Evolutionary conservation across 1,139 yeast species (phyloP).

Genomic region (Debaryomyces udenii): DNA sequence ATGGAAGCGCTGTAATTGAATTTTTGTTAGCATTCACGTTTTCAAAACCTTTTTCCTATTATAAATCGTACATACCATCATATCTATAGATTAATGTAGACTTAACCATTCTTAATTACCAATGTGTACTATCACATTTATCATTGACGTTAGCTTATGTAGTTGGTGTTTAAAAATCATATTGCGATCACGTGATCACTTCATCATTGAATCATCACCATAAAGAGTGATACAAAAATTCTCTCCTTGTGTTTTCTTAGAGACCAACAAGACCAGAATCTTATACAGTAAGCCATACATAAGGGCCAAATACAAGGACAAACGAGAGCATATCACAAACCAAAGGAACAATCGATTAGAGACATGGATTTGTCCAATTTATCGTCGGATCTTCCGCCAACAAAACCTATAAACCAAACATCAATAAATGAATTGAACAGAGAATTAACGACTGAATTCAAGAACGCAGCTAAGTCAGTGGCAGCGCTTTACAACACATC

Average conservation of each 20-base stretch:
- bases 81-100: slow-evolving; percentile 73
- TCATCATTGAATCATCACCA: slow-evolving; percentile 1
- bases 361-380: slow-evolving; percentile 61
- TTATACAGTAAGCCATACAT: not conserved
- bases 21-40: slow-evolving; percentile 18
- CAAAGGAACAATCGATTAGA: not conserved
- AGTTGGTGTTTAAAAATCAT: slow-evolving; percentile 1
- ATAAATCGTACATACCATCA: slow-evolving; percentile 59
- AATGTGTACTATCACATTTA: not conserved
- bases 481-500: slow-evolving; percentile 44
- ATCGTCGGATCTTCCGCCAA: slow-evolving; percentile 52
- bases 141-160: not conserved
- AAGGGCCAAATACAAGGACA: too few relatives aligned
- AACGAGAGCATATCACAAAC: too few relatives aligned
- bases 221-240: slow-evolving; percentile 4
- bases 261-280: too few relatives aligned
- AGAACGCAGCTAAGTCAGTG: slow-evolving; percentile 49
- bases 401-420: slow-evolving; percentile 47
- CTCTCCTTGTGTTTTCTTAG: slow-evolving; percentile 7
- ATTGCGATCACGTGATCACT: slow-evolving; percentile 2
- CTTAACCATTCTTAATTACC: slow-evolving; percentile 52
- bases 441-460: slow-evolving; percentile 46
- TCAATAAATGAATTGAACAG: slow-evolving; percentile 45
- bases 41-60: not conserved
- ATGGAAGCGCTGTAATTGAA: slow-evolving; percentile 63